A percentile compares a stretch with the other conserved stretches of the same genome.
Conservation (phyloP, 768 basidiomycete genomes). For the Lentinula lateritia region DNA sequence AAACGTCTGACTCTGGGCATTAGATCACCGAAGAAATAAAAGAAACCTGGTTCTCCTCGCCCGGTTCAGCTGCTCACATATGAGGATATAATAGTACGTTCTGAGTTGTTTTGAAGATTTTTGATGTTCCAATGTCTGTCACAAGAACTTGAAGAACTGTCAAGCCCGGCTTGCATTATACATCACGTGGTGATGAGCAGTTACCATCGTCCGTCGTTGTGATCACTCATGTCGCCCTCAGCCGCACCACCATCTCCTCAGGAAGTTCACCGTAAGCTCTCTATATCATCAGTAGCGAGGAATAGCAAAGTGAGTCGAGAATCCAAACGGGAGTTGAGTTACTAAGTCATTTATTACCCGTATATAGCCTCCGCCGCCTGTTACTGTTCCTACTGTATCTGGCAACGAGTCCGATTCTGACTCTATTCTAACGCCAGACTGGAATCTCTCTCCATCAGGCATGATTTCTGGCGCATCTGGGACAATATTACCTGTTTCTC, state of each 20-base stretch:
- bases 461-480: constrained; percentile 18
- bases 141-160: too few species aligned
- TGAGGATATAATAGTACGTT: too few species aligned
- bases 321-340: background rate
- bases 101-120: too few species aligned
- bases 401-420: constrained; percentile 88
- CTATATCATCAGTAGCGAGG: constrained; percentile 59
- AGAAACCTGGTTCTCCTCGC: too few species aligned
- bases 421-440: constrained; percentile 56
- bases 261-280: constrained; percentile 83
- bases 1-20: too few species aligned
- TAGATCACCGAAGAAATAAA: too few species aligned
- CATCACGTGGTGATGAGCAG: background rate
- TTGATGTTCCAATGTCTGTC: too few species aligned
- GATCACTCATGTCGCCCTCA: constrained; percentile 28
- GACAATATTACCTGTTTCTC: constrained; percentile 19
- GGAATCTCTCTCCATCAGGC: constrained; percentile 32
- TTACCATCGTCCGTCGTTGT: background rate
- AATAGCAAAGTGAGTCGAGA: constrained; percentile 37
- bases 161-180: background rate
- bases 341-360: background rate
- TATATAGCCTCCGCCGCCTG: constrained; percentile 20
- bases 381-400: constrained; percentile 38
- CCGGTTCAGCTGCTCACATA: too few species aligned
- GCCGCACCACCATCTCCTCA: constrained; percentile 75